A percentile compares a stretch with the other conserved stretches of the same genome.
Conservation (phyloP, 2,329 filamentous ascomycete genomes). For the Botryotinia globosa region DNA sequence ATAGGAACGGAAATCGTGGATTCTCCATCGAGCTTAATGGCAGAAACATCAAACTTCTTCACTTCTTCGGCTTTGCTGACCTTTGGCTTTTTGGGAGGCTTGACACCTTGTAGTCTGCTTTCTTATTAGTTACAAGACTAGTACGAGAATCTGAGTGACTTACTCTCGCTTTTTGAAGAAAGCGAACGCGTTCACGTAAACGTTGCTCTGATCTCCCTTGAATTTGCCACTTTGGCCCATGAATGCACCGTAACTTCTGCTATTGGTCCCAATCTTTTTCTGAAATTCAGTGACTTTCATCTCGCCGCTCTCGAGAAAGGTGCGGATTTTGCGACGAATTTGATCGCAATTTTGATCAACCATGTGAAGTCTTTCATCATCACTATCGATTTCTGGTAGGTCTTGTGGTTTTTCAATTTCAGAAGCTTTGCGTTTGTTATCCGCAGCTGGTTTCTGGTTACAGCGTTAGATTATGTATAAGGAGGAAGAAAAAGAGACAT, state of each 20-base stretch:
- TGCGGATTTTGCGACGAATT: constrained; percentile 43
- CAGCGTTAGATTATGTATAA: neutral
- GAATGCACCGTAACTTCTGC: constrained; percentile 45
- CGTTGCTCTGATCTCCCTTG: constrained; percentile 40
- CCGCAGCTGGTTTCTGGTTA: constrained; percentile 2
- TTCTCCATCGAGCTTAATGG: constrained; percentile 48
- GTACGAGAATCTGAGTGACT: neutral
- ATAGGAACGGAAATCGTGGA: constrained; percentile 46
- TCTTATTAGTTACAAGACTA: neutral
- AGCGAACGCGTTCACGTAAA: constrained; percentile 40
- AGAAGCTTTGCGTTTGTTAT: constrained; percentile 26
- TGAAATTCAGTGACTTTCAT: constrained; percentile 47
- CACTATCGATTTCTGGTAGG: constrained; percentile 23
- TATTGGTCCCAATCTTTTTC: constrained; percentile 40
- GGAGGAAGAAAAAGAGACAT: neutral
- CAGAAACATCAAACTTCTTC: constrained; percentile 42
- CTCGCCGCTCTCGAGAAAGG: constrained; percentile 43
- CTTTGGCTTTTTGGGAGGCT: constrained; percentile 37
- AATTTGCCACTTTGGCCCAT: constrained; percentile 47
- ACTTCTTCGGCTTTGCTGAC: constrained; percentile 36
- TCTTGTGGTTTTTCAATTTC: constrained; percentile 17
- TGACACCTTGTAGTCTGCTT: constrained; percentile 43
- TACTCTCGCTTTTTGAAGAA: constrained; percentile 52
- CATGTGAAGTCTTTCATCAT: constrained; percentile 24
- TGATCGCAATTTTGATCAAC: constrained; percentile 37